Evolutionary conservation across 805 yeast genomes (phyloP).

Genomic region (Soucietia sequanensis): DNA sequence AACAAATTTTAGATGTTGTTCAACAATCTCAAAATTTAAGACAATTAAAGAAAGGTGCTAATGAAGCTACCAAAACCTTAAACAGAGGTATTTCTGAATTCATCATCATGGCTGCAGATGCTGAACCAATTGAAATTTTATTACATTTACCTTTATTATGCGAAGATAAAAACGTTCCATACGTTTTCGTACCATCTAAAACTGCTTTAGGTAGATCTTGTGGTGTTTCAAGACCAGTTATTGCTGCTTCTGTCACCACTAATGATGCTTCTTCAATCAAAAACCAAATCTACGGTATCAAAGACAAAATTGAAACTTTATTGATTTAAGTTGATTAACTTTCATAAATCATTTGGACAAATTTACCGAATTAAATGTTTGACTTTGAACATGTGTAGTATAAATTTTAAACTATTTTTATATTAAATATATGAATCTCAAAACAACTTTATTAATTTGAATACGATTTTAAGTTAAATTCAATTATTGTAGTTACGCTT

Average conservation of each 20-base stretch:
- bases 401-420: no score
- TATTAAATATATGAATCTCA: no score
- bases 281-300: conserved; percentile 94
- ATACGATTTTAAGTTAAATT: no score
- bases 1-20: conserved; percentile 95
- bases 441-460: no score
- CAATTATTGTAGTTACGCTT: no score
- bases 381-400: not conserved
- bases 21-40: conserved; percentile 98
- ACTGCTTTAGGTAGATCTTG: conserved; percentile 99
- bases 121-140: conserved; percentile 98
- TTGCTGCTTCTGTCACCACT: conserved; percentile 97
- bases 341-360: not conserved
- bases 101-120: conserved; percentile 99
- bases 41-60: conserved; percentile 99
- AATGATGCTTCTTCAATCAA: conserved; percentile 98
- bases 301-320: conserved; percentile 98
- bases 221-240: conserved; percentile 99
- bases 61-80: conserved; percentile 98
- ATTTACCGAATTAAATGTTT: not conserved
- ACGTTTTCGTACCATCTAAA: conserved; percentile 98
- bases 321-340: conserved; percentile 61
- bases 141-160: conserved; percentile 96
- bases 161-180: conserved; percentile 99
- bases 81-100: conserved; percentile 99